Percentiles rank a stretch among this genome's conserved stretches.
Evolutionary conservation across 2,329 filamentous ascomycete genomes (phyloP).

Genomic region (Fusarium luffae): DNA sequence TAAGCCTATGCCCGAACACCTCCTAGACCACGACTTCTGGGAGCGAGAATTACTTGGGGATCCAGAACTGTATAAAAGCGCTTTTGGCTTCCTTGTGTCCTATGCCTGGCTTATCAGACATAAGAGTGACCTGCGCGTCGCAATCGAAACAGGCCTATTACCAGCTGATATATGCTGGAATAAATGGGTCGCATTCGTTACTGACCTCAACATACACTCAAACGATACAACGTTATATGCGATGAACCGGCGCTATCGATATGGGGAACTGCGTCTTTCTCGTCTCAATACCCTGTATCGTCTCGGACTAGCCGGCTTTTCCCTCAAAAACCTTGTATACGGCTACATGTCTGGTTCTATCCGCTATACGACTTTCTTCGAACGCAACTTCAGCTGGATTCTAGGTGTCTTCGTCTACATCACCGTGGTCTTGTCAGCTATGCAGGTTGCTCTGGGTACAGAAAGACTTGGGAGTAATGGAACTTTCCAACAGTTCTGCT

Average conservation of each 20-base stretch:
- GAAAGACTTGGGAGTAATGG: background rate
- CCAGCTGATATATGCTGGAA: background rate
- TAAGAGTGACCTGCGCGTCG: background rate
- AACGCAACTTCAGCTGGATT: background rate
- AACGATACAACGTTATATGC: background rate
- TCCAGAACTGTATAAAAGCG: background rate
- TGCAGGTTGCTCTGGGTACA: background rate
- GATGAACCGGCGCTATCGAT: constrained; percentile 5
- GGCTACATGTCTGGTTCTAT: background rate
- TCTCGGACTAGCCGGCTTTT: background rate
- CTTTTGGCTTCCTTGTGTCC: background rate
- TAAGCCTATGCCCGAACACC: background rate
- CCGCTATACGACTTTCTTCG: background rate
- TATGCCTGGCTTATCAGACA: background rate
- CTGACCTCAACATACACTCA: background rate
- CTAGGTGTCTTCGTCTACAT: background rate
- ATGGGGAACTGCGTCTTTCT: constrained; percentile 25
- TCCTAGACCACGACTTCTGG: background rate
- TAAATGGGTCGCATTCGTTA: constrained; percentile 6
- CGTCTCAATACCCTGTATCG: constrained; percentile 23
- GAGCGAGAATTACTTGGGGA: background rate
- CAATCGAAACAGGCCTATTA: background rate
- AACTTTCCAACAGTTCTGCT: background rate
- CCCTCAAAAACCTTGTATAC: background rate
- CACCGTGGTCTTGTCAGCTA: background rate